Base-by-base conservation (phyloP, 257 asterid genomes). In the Asclepias syriaca region DNA sequence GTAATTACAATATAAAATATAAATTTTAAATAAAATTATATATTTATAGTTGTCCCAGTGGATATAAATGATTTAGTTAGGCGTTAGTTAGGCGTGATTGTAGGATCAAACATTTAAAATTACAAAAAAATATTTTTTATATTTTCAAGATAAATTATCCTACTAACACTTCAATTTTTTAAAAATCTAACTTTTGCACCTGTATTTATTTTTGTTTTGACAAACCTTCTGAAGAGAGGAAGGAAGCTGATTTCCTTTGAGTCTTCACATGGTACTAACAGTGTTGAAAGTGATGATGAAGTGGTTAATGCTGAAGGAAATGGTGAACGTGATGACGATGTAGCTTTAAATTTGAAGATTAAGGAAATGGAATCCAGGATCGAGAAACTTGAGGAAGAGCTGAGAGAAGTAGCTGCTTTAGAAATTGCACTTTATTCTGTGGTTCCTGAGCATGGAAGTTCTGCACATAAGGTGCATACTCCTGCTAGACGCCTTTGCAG, bases 401-500 rank as follows among this genome's bases (percentile, higher is more conserved):
- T 95, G 61, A 90, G 95, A 77, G 96, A 90, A 85, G 99, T 95
- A 39, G 98, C 98, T 66, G 90, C 99, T 72, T 85, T 95, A 72
- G 99, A 95, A 87, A 81, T 95, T 73, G 85, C 98, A 45, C 87
- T 95, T 16, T 95, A 95, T 74, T 89, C 97, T 72, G 96, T 95
- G 69, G 94, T 88, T 53, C 97, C 99, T 60, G 99, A 90, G 80
- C 99, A 95, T 82, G 92, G 92, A 49, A 87, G 90, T 85, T 95
- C 97, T 6, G 91, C 92, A 58, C 97, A 95, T 84, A 95, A 95
- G 85, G 89, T 92, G 82, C 98, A 95, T 79, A 87, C 96, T 66
- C 97, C 99, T 70, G 97, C 98, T 19, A 86, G 99, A 75, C 96
- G 97, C 69, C 96, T 92, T 74, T 86, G 95, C 65, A 85, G 99